Evolutionary conservation across 768 basidiomycete genomes (phyloP).

Genomic region (Hygrophorus russula): DNA sequence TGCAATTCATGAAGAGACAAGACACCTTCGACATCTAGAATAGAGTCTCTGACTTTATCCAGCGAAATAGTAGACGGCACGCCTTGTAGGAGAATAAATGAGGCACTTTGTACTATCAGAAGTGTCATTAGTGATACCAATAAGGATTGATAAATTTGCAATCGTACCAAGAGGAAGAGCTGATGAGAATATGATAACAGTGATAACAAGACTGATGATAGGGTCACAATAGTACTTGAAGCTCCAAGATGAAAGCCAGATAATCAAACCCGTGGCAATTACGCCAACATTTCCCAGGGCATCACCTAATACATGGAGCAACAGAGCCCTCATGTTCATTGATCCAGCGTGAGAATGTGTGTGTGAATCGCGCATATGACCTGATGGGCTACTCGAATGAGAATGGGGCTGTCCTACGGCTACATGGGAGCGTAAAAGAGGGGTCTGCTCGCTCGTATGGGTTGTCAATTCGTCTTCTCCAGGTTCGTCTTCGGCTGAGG

Average conservation of each 20-base stretch:
- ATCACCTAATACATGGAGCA: slow-evolving; percentile 93
- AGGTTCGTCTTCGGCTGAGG: slow-evolving; percentile 1
- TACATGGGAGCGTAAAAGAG: slow-evolving; percentile 23
- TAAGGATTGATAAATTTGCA: slow-evolving; percentile 2
- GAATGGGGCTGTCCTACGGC: slow-evolving; percentile 3
- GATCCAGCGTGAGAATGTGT: slow-evolving; percentile 46
- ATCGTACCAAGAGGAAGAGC: slow-evolving; percentile 76
- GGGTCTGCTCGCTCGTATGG: slow-evolving; percentile 20
- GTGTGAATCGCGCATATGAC: slow-evolving; percentile 16
- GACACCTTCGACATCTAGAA: slow-evolving; percentile 76
- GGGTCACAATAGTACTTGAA: slow-evolving; percentile 94
- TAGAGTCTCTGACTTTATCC: slow-evolving; percentile 77
- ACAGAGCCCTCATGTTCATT: slow-evolving; percentile 98
- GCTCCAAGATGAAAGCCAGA: slow-evolving; percentile 79
- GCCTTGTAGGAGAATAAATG: slow-evolving; percentile 90
- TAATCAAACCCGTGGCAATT: slow-evolving; percentile 87
- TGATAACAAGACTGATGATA: slow-evolving; percentile 86
- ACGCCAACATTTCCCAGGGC: slow-evolving; percentile 98
- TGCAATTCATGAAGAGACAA: slow-evolving; percentile 87
- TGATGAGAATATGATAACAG: slow-evolving; percentile 92
- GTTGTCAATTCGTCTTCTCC: slow-evolving; percentile 27
- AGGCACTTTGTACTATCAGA: slow-evolving; percentile 67
- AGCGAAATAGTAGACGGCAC: slow-evolving; percentile 85
- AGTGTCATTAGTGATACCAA: background rate
- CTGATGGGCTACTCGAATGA: slow-evolving; percentile 11